These are phyloP conservation scores for Vaccinium darrowii DNA, from an alignment of 148 eudicot genomes.

Conservation along the genomic window DNA sequence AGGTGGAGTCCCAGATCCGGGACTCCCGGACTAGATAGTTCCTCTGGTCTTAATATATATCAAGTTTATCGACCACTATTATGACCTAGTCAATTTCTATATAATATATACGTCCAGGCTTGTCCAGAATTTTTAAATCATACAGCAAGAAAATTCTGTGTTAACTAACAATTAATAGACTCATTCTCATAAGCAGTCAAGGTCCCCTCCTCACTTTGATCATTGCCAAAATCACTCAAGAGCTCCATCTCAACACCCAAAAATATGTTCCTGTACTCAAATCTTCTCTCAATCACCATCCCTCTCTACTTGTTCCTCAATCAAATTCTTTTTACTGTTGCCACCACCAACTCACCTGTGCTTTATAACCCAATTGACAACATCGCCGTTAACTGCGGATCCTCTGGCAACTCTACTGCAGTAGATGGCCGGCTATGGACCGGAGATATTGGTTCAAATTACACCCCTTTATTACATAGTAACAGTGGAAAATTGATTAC, in stretches of 20 bases:
- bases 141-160: no score
- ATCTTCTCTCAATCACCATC: not conserved
- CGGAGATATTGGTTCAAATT: conserved; percentile 13
- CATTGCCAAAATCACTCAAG: not conserved
- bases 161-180: no score
- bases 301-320: not conserved
- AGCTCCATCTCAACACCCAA: not conserved
- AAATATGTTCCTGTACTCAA: conserved; percentile 19
- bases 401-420: conserved; percentile 11
- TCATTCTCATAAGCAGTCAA: no score
- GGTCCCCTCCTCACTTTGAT: not conserved
- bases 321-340: not conserved
- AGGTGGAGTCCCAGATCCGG: no score
- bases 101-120: no score
- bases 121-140: no score
- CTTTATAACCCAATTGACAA: conserved; percentile 1
- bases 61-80: no score
- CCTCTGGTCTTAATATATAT: no score
- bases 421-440: conserved; percentile 24
- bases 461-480: not conserved
- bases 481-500: not conserved
- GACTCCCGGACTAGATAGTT: no score
- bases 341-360: not conserved
- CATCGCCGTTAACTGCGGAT: conserved; percentile 27
- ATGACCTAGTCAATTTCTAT: no score